phyloP scores from a whole-genome alignment of 2,329 filamentous ascomycete genomes.

The Trichophyton verrucosum region DNA sequence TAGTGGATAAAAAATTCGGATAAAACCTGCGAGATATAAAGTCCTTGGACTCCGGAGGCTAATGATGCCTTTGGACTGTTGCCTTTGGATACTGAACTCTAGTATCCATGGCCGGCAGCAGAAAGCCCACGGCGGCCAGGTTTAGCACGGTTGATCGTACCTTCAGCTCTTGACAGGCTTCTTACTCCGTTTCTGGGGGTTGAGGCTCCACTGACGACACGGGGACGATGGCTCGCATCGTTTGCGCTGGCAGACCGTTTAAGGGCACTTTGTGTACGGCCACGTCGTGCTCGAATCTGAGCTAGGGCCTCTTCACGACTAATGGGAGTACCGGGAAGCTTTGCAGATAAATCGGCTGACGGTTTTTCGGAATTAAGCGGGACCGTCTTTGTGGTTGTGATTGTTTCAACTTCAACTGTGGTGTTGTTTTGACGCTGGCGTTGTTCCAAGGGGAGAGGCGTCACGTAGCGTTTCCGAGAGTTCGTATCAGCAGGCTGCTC shows the following conservation, averaged over 20 bases:
- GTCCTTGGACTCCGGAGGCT: too few relatives aligned
- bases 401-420: slow-evolving; percentile 11
- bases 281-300: slow-evolving; percentile 37
- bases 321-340: slow-evolving; percentile 32
- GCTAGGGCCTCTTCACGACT: slow-evolving; percentile 38
- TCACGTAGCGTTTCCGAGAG: background rate
- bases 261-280: slow-evolving; percentile 28
- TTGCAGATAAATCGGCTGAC: slow-evolving; percentile 14
- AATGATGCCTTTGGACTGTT: background rate
- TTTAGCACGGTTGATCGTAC: slow-evolving; percentile 16
- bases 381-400: slow-evolving; percentile 21
- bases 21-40: too few relatives aligned
- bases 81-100: background rate
- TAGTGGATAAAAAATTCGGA: too few relatives aligned
- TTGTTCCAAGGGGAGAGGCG: background rate
- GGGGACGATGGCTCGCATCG: slow-evolving; percentile 20
- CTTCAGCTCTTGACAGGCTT: slow-evolving; percentile 25
- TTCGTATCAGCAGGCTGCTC: background rate
- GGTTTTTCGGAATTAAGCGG: slow-evolving; percentile 22
- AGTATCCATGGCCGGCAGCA: slow-evolving; percentile 15
- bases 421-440: background rate
- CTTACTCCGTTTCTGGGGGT: slow-evolving; percentile 14
- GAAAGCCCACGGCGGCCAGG: slow-evolving; percentile 15
- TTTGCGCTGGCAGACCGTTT: slow-evolving; percentile 31
- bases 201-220: slow-evolving; percentile 1